Evolutionary conservation across 1,284 basidiomycete species (phyloP).

Genomic region (Cutaneotrichosporon dermatis): DNA sequence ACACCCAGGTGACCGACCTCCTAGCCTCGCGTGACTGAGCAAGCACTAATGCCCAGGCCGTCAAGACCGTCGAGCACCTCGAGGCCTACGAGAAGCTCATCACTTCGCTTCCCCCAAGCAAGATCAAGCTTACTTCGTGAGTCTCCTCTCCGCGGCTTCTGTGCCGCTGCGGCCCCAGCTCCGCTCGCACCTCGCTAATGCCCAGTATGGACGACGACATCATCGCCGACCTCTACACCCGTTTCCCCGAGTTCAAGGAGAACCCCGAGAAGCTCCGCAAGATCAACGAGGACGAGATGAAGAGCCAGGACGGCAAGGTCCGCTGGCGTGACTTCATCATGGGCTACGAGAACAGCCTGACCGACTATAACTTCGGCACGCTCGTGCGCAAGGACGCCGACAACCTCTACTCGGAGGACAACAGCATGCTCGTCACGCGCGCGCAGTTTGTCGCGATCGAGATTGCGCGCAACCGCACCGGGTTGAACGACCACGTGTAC

Average conservation of each 20-base stretch:
- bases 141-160: constrained; percentile 26
- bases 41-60: constrained; percentile 54
- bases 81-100: constrained; percentile 96
- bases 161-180: background rate
- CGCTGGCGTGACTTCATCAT: constrained; percentile 84
- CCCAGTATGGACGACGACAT: constrained; percentile 86
- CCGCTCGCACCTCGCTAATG: constrained; percentile 1
- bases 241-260: constrained; percentile 81
- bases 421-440: constrained; percentile 84
- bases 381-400: constrained; percentile 77
- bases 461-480: constrained; percentile 88
- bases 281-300: constrained; percentile 92
- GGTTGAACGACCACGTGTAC: constrained; percentile 85
- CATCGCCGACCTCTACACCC: constrained; percentile 66
- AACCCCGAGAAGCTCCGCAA: constrained; percentile 58
- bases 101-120: constrained; percentile 70
- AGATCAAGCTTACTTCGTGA: constrained; percentile 76
- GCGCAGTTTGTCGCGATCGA: constrained; percentile 86
- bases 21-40: too few relatives aligned
- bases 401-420: constrained; percentile 83
- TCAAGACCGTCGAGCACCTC: constrained; percentile 92
- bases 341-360: constrained; percentile 72
- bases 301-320: constrained; percentile 83
- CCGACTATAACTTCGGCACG: constrained; percentile 97
- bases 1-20: too few relatives aligned